Percentiles rank a stretch among this genome's conserved stretches.
Conservation (phyloP, 2,329 filamentous ascomycete species). For the Coniochaeta sp. region DNA sequence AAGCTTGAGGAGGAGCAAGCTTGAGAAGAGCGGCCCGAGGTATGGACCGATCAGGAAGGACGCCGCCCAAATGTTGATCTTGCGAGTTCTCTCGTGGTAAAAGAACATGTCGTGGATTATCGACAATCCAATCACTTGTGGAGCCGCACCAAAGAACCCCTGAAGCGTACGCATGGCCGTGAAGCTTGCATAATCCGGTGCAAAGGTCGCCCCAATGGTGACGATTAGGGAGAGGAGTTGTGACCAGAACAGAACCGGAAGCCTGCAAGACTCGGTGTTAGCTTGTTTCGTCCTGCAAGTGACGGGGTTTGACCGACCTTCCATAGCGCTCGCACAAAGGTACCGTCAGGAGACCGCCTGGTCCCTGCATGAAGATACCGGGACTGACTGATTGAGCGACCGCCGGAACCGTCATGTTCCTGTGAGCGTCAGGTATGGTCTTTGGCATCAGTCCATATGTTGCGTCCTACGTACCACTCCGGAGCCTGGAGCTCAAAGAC, state of each 20-base stretch:
- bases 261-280: background rate
- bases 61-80: slow-evolving; percentile 23
- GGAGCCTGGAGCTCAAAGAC: slow-evolving; percentile 9
- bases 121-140: slow-evolving; percentile 24
- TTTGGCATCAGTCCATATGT: too few relatives aligned
- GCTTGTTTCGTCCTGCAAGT: background rate
- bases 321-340: slow-evolving; percentile 10
- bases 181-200: slow-evolving; percentile 16
- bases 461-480: slow-evolving; percentile 10
- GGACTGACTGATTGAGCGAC: slow-evolving; percentile 10
- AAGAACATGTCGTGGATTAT: slow-evolving; percentile 40
- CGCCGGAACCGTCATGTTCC: slow-evolving; percentile 5
- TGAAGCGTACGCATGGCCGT: slow-evolving; percentile 24
- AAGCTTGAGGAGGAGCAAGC: slow-evolving; percentile 25
- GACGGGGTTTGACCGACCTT: background rate
- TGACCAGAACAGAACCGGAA: slow-evolving; percentile 21
- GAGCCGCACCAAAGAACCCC: slow-evolving; percentile 37
- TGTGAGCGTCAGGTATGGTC: background rate
- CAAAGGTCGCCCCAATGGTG: slow-evolving; percentile 16
- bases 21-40: slow-evolving; percentile 19
- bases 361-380: slow-evolving; percentile 10
- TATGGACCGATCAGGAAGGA: slow-evolving; percentile 19
- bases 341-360: slow-evolving; percentile 9
- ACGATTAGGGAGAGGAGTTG: slow-evolving; percentile 16
- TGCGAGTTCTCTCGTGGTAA: slow-evolving; percentile 34